A percentile compares a stretch with the other conserved stretches of the same genome.
Conservation (phyloP, 164 flowering plant species). For the Vitis riparia region DNA sequence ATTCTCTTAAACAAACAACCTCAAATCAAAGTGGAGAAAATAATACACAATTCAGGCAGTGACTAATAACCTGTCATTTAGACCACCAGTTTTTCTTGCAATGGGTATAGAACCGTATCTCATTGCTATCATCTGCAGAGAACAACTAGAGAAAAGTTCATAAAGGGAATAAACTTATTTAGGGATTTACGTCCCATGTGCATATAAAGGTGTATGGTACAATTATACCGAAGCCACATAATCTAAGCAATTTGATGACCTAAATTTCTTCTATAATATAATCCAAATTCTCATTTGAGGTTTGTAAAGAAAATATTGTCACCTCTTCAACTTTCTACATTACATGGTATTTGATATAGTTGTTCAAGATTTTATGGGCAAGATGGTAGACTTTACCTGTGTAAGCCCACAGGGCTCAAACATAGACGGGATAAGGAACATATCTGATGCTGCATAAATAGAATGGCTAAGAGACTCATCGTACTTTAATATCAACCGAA, state of each 20-base stretch:
- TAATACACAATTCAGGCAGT: background rate
- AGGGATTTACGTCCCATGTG: background rate
- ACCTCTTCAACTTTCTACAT: no score
- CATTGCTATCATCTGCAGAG: constrained; percentile 94
- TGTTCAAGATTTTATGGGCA: background rate
- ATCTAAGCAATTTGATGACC: background rate
- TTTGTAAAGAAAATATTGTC: no score
- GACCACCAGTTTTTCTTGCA: constrained; percentile 87
- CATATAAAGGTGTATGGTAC: background rate
- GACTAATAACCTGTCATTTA: constrained; percentile 76
- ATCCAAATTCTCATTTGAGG: no score
- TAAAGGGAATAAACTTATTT: background rate
- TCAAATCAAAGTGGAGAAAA: background rate
- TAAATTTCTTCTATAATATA: background rate
- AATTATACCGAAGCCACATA: background rate
- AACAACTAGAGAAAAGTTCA: background rate
- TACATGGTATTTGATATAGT: background rate
- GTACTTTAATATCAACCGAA: constrained; percentile 78
- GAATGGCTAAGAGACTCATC: constrained; percentile 85
- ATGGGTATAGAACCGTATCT: constrained; percentile 94
- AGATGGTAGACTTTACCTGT: constrained; percentile 51
- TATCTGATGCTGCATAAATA: constrained; percentile 90
- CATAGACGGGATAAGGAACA: constrained; percentile 91
- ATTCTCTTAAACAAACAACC: background rate
- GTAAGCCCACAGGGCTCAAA: constrained; percentile 99